Conservation (phyloP, 1,284 basidiomycete species). For the Sparassis latifolia region DNA sequence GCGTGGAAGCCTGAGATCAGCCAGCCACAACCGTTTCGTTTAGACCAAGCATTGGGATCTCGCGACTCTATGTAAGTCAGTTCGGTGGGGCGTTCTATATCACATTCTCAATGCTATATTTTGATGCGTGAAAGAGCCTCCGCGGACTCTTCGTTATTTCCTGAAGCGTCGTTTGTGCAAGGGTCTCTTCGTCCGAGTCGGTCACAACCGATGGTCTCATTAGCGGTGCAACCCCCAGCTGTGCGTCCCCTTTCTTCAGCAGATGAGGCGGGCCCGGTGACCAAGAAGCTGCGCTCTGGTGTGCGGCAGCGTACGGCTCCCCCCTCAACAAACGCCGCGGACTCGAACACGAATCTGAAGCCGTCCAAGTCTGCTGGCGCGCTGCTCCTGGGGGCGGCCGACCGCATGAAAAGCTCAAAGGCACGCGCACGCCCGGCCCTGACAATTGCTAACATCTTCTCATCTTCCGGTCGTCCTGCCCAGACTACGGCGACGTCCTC, state of each 20-base stretch:
- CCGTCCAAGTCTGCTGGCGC: conserved; percentile 41
- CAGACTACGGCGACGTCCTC: conserved; percentile 51
- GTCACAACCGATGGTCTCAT: conserved; percentile 23
- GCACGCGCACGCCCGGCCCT: conserved; percentile 76
- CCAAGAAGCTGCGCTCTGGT: conserved; percentile 66
- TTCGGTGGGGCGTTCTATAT: neutral
- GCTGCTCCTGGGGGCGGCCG: conserved; percentile 40
- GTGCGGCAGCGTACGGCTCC: conserved; percentile 46
- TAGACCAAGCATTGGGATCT: conserved; percentile 40
- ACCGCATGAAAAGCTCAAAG: conserved; percentile 63
- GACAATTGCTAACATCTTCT: conserved; percentile 76
- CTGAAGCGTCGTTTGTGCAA: conserved; percentile 56
- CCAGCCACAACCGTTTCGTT: conserved; percentile 49
- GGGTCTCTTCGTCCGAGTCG: conserved; percentile 28
- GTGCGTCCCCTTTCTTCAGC: conserved; percentile 71
- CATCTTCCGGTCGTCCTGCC: conserved; percentile 71
- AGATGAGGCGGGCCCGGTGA: conserved; percentile 70
- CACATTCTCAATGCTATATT: neutral
- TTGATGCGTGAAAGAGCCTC: conserved; percentile 36
- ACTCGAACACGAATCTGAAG: conserved; percentile 29
- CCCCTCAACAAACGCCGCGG: conserved; percentile 21
- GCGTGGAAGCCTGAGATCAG: conserved; percentile 43
- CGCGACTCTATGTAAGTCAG: conserved; percentile 57
- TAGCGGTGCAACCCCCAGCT: conserved; percentile 37
- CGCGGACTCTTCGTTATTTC: conserved; percentile 54